Percentiles rank a stretch among this genome's conserved stretches.
Conservation (phyloP, 2,329 filamentous ascomycete species). For the Pyricularia grisea region DNA sequence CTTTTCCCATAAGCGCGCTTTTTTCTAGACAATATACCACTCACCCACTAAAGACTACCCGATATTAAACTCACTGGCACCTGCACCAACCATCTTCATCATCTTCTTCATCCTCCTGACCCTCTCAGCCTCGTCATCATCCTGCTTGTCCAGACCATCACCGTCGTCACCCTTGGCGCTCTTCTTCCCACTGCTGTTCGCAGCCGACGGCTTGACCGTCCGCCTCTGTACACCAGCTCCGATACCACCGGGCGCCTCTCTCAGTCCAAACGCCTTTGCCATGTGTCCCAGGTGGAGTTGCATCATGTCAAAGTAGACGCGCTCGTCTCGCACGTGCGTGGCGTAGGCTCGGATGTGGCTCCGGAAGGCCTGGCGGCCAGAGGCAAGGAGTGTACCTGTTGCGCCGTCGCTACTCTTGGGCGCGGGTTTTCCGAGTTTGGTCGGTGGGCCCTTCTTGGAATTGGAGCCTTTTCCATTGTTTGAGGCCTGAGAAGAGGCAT, state of each 20-base stretch:
- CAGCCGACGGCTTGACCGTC: constrained; percentile 25
- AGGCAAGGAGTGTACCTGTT: constrained; percentile 56
- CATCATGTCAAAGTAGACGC: constrained; percentile 83
- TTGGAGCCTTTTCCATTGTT: constrained; percentile 6
- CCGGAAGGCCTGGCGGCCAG: constrained; percentile 78
- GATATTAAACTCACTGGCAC: constrained; percentile 15
- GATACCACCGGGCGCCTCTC: constrained; percentile 82
- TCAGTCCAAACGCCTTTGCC: constrained; percentile 84
- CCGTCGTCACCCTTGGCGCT: constrained; percentile 8
- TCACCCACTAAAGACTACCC: constrained; percentile 7
- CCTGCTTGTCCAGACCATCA: constrained; percentile 24
- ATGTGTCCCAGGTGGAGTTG: constrained; percentile 85
- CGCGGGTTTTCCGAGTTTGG: constrained; percentile 13
- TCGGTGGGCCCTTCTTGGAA: constrained; percentile 9
- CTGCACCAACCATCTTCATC: constrained; percentile 16
- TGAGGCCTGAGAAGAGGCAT: constrained; percentile 9
- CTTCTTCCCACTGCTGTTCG: constrained; percentile 9
- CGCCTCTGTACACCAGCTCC: constrained; percentile 44
- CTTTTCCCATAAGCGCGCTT: not conserved
- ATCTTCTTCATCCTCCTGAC: constrained; percentile 29
- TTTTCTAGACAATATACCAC: not conserved
- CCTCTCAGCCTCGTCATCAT: constrained; percentile 49
- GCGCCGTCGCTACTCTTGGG: not conserved
- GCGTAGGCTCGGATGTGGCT: constrained; percentile 92
- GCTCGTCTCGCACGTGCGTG: constrained; percentile 80